phyloP scores from a whole-genome alignment of 2,329 filamentous ascomycete species.

The Colletotrichum noveboracense region DNA sequence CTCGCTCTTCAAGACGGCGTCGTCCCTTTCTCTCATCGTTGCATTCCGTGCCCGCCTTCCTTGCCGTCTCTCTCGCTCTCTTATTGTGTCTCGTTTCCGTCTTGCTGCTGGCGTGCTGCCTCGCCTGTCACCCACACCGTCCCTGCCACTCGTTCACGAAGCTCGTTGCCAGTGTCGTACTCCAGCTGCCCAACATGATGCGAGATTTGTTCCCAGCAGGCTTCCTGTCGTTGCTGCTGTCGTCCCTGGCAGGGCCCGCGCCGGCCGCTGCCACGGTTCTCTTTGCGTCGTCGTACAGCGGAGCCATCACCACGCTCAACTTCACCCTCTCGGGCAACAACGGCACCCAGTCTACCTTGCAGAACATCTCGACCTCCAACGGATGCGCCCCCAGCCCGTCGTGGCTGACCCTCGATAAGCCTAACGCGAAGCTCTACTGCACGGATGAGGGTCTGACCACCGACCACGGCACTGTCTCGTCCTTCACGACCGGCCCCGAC shows the following conservation, averaged over 20 bases:
- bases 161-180: not conserved
- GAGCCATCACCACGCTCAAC: conserved; percentile 53
- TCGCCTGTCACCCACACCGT: not conserved
- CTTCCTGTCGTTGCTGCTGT: conserved; percentile 21
- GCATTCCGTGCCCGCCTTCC: not conserved
- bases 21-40: not conserved
- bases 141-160: not conserved
- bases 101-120: not conserved
- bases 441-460: conserved; percentile 59
- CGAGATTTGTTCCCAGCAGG: conserved; percentile 14
- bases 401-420: conserved; percentile 63
- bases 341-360: conserved; percentile 36
- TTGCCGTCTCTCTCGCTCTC: not conserved
- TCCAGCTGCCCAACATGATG: conserved; percentile 18
- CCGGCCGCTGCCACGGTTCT: conserved; percentile 44
- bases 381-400: conserved; percentile 60
- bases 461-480: conserved; percentile 53
- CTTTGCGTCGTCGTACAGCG: conserved; percentile 55
- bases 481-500: conserved; percentile 40
- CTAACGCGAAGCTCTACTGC: conserved; percentile 60
- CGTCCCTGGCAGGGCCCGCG: conserved; percentile 23
- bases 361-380: conserved; percentile 44
- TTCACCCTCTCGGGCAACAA: conserved; percentile 35
- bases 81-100: not conserved
- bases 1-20: conserved; percentile 1